Conservation (phyloP, 2,329 filamentous ascomycete genomes). For the Paecilomyces fulvus region DNA sequence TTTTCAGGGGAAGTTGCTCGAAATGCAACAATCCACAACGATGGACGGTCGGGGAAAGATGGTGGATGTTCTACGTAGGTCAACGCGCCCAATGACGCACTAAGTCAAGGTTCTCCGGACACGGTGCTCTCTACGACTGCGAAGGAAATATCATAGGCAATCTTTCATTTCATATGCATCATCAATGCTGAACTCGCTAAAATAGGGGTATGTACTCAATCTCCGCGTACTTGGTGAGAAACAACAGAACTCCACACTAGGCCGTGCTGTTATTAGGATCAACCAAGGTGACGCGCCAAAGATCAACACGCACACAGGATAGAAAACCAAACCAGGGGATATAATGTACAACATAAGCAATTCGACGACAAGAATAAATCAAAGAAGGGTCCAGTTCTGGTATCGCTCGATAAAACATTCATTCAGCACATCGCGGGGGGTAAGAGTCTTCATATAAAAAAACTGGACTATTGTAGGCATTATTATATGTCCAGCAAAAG, state of each 20-base stretch:
- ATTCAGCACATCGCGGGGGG: background rate
- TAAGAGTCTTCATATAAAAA: background rate
- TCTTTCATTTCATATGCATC: background rate
- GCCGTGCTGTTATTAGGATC: background rate
- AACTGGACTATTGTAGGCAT: background rate
- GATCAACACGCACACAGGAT: background rate
- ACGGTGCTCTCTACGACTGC: background rate
- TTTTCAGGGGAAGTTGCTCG: background rate
- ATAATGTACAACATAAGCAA: background rate
- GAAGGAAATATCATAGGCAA: background rate
- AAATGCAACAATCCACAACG: background rate
- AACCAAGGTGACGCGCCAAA: background rate
- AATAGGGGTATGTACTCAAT: background rate
- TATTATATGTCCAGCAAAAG: background rate
- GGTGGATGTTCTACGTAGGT: constrained; percentile 12
- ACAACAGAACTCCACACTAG: background rate
- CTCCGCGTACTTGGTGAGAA: background rate
- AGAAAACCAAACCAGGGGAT: background rate
- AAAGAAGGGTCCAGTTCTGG: background rate
- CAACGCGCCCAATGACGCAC: constrained; percentile 4
- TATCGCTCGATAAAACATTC: background rate
- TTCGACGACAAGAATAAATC: background rate
- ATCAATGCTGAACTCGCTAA: background rate
- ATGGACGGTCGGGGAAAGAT: background rate
- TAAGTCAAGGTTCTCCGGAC: background rate